Conservation (phyloP, 2,329 filamentous ascomycete genomes). For the Penicillium sp. region DNA sequence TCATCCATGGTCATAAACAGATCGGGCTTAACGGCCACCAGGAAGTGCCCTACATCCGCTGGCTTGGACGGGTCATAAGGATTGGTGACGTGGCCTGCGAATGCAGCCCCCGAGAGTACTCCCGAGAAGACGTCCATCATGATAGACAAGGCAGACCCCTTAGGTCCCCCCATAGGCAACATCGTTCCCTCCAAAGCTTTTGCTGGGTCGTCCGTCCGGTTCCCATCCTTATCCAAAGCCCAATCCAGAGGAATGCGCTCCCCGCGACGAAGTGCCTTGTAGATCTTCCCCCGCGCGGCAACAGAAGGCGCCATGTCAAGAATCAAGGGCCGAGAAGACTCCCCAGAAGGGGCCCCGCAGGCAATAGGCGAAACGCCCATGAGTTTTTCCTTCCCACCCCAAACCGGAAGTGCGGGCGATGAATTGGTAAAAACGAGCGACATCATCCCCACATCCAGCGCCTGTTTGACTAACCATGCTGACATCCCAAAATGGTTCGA, state of each 20-base stretch:
- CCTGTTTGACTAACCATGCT: conserved; percentile 76
- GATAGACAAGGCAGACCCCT: conserved; percentile 71
- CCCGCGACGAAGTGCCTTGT: conserved; percentile 44
- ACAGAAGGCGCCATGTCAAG: conserved; percentile 48
- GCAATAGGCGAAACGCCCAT: conserved; percentile 72
- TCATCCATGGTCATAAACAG: conserved; percentile 69
- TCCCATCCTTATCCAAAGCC: conserved; percentile 70
- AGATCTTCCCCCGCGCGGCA: conserved; percentile 48
- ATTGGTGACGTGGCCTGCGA: conserved; percentile 71
- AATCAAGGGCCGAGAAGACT: conserved; percentile 55
- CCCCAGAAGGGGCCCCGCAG: conserved; percentile 68
- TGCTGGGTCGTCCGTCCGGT: conserved; percentile 67
- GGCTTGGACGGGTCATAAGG: conserved; percentile 70
- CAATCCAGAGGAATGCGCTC: conserved; percentile 55
- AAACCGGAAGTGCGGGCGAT: conserved; percentile 68
- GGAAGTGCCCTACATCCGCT: conserved; percentile 71
- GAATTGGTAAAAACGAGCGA: conserved; percentile 69
- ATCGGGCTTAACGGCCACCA: conserved; percentile 69
- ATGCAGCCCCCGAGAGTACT: conserved; percentile 70
- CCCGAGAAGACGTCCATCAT: conserved; percentile 92
- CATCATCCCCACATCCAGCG: conserved; percentile 69
- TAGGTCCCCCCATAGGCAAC: conserved; percentile 81
- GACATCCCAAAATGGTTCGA: conserved; percentile 83
- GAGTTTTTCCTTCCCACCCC: conserved; percentile 65
- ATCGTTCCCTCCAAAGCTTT: conserved; percentile 73